Conservation (phyloP, 768 basidiomycete genomes). For the Trametes coccinea region DNA sequence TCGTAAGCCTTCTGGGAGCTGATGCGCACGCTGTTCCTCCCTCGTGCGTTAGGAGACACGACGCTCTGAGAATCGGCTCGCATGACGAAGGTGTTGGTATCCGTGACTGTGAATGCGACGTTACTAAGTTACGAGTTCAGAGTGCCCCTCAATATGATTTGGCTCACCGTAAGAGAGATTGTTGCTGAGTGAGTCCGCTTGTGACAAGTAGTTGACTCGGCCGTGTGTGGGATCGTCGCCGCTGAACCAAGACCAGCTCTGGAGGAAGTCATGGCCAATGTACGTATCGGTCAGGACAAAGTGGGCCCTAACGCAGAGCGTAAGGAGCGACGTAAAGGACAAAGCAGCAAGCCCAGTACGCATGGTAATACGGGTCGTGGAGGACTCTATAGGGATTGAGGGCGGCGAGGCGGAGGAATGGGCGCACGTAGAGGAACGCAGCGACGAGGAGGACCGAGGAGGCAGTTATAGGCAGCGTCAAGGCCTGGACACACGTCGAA, state of each 20-base stretch:
- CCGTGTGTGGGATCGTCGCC: constrained; percentile 64
- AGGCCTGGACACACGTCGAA: neutral
- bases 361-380: constrained; percentile 30
- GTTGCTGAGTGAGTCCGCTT: constrained; percentile 39
- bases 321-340: constrained; percentile 22
- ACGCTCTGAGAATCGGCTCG: constrained; percentile 47
- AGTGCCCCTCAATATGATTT: neutral
- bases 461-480: constrained; percentile 5
- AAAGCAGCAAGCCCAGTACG: constrained; percentile 34
- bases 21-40: constrained; percentile 61
- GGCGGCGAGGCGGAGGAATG: constrained; percentile 17
- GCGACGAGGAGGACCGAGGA: constrained; percentile 27
- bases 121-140: no score
- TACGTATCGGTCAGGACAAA: constrained; percentile 27
- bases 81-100: constrained; percentile 52
- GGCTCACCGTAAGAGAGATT: constrained; percentile 51
- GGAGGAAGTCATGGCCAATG: constrained; percentile 46
- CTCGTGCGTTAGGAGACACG: constrained; percentile 41
- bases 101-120: constrained; percentile 31
- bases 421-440: constrained; percentile 29
- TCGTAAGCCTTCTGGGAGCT: constrained; percentile 44
- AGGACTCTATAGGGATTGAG: constrained; percentile 23
- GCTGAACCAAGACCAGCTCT: constrained; percentile 51
- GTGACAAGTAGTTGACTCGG: constrained; percentile 58
- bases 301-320: constrained; percentile 21